Evolutionary conservation across 257 asterid genomes (phyloP).

Genomic region (Rhazya stricta): DNA sequence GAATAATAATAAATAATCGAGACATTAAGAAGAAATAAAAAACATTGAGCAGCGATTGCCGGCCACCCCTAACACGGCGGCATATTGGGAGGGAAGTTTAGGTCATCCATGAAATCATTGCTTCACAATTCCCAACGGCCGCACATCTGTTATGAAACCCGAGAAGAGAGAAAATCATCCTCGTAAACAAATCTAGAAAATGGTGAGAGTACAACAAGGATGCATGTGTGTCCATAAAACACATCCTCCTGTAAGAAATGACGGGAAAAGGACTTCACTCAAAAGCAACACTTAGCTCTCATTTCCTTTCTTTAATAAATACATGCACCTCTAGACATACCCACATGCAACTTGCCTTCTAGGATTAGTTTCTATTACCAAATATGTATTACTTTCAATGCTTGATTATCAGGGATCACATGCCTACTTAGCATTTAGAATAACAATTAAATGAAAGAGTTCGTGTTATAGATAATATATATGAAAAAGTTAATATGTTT

Average conservation of each 20-base stretch:
- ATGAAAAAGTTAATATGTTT: too few species aligned
- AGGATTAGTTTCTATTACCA: not conserved
- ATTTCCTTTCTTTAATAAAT: not conserved
- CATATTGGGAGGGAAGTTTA: too few species aligned
- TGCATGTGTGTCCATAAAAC: constrained; percentile 19
- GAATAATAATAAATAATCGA: too few species aligned
- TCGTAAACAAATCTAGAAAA: not conserved
- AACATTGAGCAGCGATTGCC: too few species aligned
- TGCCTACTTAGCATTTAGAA: not conserved
- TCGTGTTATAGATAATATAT: too few species aligned
- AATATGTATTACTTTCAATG: not conserved
- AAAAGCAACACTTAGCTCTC: constrained; percentile 14
- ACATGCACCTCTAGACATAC: constrained; percentile 3
- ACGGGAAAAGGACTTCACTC: constrained; percentile 30
- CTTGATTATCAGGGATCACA: not conserved
- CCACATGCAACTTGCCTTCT: constrained; percentile 1
- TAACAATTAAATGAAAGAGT: too few species aligned
- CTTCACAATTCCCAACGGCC: not conserved
- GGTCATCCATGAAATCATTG: not conserved
- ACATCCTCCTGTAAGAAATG: constrained; percentile 28
- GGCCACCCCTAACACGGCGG: too few species aligned
- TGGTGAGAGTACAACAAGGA: constrained; percentile 19
- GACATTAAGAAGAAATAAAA: too few species aligned
- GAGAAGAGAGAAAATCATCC: constrained; percentile 7
- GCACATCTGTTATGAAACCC: not conserved